Conservation (phyloP, 306 rosid genomes). For the Vigna angularis region DNA sequence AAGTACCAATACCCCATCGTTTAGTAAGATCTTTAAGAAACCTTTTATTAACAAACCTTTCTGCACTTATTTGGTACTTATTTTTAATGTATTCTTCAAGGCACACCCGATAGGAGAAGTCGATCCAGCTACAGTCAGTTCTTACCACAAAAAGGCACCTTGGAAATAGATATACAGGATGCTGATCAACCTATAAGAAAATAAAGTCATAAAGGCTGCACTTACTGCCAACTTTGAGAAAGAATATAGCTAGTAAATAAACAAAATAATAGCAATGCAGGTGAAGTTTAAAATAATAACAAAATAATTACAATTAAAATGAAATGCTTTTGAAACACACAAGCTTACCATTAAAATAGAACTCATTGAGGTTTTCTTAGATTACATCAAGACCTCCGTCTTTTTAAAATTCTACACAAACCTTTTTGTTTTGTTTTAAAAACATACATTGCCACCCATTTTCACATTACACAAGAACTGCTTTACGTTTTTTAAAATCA, state of each 20-base stretch:
- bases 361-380: no score
- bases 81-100: constrained; percentile 68
- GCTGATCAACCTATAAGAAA: constrained; percentile 72
- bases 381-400: no score
- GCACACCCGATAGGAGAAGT: constrained; percentile 85
- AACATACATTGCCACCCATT: no score
- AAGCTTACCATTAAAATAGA: no score
- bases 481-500: no score
- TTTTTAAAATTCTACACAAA: no score
- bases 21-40: constrained; percentile 69
- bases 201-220: constrained; percentile 34
- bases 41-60: constrained; percentile 48
- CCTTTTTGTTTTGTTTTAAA: no score
- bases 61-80: constrained; percentile 71
- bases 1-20: constrained; percentile 46
- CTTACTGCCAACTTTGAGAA: constrained; percentile 19
- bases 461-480: no score
- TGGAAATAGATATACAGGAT: constrained; percentile 63
- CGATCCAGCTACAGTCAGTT: constrained; percentile 80
- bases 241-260: constrained; percentile 2
- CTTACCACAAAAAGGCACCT: constrained; percentile 85
- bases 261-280: constrained; percentile 1
- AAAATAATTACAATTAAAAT: not conserved
- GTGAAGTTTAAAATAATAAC: not conserved
- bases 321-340: no score